These are phyloP conservation scores for Osmanthus fragrans DNA, from an alignment of 257 asterid genomes.

Conservation along the genomic window DNA sequence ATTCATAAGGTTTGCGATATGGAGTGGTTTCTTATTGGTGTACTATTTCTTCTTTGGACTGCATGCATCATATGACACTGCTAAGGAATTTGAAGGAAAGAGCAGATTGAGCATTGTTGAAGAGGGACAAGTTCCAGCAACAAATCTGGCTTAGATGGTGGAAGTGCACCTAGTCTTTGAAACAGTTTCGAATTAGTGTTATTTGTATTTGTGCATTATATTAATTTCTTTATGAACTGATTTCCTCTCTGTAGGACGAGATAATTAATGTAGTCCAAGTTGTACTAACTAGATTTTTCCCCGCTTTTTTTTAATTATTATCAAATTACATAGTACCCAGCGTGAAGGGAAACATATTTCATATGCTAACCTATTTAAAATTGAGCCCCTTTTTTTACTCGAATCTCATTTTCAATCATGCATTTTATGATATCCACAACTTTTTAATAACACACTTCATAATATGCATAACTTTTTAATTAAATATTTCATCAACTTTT, in stretches of 20 bases:
- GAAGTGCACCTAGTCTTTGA: background rate
- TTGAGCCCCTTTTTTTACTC: no score
- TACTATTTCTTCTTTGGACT: slow-evolving; percentile 57
- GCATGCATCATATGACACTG: slow-evolving; percentile 68
- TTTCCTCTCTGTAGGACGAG: background rate
- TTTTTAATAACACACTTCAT: no score
- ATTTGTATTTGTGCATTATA: background rate
- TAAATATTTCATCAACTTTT: no score
- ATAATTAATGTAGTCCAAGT: background rate
- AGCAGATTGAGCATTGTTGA: slow-evolving; percentile 29
- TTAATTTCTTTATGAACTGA: background rate
- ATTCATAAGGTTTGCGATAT: slow-evolving; percentile 44
- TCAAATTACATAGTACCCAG: no score
- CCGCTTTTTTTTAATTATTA: no score
- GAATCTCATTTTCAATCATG: no score
- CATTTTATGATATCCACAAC: no score
- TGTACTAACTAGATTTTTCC: no score
- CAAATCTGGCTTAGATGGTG: slow-evolving; percentile 15
- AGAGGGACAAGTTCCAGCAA: slow-evolving; percentile 31
- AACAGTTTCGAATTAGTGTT: background rate
- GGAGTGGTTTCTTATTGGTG: slow-evolving; percentile 44
- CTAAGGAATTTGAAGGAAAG: slow-evolving; percentile 35
- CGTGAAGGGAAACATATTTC: no score
- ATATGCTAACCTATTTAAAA: no score
- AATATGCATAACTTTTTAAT: no score